Evolutionary conservation across 2,329 filamentous ascomycete genomes (phyloP).

Genomic region (Colletotrichum liaoningense): DNA sequence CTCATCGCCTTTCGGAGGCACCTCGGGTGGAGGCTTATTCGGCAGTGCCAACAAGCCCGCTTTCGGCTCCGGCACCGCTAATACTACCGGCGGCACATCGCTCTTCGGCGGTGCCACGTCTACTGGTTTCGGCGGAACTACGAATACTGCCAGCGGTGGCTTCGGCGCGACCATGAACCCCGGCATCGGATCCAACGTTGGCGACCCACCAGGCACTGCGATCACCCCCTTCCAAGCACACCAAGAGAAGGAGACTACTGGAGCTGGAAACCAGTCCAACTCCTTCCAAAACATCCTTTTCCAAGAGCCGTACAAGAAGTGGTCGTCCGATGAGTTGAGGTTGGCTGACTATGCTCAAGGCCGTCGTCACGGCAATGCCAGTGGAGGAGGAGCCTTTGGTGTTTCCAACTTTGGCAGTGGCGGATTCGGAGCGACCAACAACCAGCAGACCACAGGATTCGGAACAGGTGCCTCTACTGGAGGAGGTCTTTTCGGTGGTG

Average conservation of each 20-base stretch:
- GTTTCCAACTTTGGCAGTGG: constrained; percentile 62
- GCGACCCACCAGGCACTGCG: constrained; percentile 76
- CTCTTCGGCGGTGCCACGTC: constrained; percentile 59
- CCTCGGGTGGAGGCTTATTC: constrained; percentile 58
- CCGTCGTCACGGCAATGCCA: constrained; percentile 83
- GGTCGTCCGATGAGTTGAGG: constrained; percentile 86
- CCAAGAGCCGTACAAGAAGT: constrained; percentile 85
- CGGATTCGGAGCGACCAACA: constrained; percentile 55
- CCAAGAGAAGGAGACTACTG: constrained; percentile 78
- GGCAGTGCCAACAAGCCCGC: constrained; percentile 58
- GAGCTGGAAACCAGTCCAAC: constrained; percentile 62
- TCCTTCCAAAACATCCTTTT: constrained; percentile 85
- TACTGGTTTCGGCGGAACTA: constrained; percentile 50
- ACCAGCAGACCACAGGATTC: constrained; percentile 55
- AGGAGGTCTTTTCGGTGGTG: constrained; percentile 54
- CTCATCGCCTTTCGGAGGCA: constrained; percentile 53
- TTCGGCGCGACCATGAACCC: constrained; percentile 61
- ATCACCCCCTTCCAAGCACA: constrained; percentile 75
- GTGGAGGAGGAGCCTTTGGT: constrained; percentile 88
- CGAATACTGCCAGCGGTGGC: constrained; percentile 47
- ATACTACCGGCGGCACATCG: constrained; percentile 52
- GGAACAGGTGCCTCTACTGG: constrained; percentile 47
- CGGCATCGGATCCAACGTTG: constrained; percentile 62
- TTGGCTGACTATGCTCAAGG: constrained; percentile 91
- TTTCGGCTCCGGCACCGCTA: constrained; percentile 60